Evolutionary conservation across 768 basidiomycete species (phyloP), one percentile per base, ranked within the genome.

Genomic region (Mycena indigotica): DNA sequence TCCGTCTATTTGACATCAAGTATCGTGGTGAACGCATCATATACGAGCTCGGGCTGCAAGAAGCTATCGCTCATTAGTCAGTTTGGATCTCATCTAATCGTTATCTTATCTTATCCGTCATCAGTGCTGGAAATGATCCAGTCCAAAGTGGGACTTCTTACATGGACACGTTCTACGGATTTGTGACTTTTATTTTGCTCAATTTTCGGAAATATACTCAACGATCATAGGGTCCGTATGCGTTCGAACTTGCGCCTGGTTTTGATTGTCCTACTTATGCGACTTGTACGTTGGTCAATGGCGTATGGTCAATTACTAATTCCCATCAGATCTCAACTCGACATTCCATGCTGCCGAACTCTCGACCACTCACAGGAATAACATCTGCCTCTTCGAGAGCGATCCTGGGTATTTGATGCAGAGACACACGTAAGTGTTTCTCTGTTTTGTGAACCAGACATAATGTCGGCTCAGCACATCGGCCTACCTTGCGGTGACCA

Each of bases 261-360:
- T 84, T 82, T 65, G 83, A 84, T 61, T 83, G 82, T 53, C 83
- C 83, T 5, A 67, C 77, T 38, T 79, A 83, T 38, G 77, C 83
- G 0, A 72, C 78, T 16, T 81, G 62, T 63, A 32, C 24, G 62
- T 32, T 24, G 29, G 8, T 19, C n/a, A n/a, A n/a, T n/a, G n/a
- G n/a, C 21, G 19, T 12, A 25, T 10, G n/a, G 12, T 13, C n/a
- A 40, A 5, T 25, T 10, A 17, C 30, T 4, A 13, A 0, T 6
- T 28, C 5, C 25, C 13, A 21, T 15, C 26, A 63, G 62, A 75
- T 69, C 67, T 84, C n/a, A 78, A 80, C 5, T 77, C 81, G 0
- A 82, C 80, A 1, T 77, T 80, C 2, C 77, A 79, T 57, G 71
- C 74, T n/a, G 66, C 68, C 8, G 57, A 67, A 19, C 75, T 81